phyloP scores from a whole-genome alignment of 1,284 basidiomycete genomes.

The Blastosporella zonata region DNA sequence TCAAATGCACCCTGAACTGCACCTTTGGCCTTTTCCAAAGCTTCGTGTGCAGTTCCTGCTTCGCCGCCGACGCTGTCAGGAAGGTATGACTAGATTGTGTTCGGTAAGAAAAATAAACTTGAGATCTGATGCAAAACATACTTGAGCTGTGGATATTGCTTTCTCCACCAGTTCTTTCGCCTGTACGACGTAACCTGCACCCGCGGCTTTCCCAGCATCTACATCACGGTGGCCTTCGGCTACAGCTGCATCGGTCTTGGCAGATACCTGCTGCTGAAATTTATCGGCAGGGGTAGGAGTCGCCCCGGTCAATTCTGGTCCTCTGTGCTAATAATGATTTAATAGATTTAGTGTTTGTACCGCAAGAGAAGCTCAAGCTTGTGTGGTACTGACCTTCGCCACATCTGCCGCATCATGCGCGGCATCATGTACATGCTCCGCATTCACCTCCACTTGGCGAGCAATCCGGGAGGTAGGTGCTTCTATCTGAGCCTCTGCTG shows the following conservation, averaged over 20 bases:
- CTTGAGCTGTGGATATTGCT: conserved; percentile 52
- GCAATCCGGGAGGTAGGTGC: conserved; percentile 42
- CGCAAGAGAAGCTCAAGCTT: not conserved
- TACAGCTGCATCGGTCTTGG: conserved; percentile 50
- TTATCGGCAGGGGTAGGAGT: conserved; percentile 39
- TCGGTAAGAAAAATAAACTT: too few species aligned
- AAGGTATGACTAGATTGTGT: conserved; percentile 28
- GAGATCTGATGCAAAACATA: conserved; percentile 22
- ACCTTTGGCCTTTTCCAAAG: conserved; percentile 20
- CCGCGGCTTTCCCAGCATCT: conserved; percentile 39
- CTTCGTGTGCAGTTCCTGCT: conserved; percentile 9
- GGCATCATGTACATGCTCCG: conserved; percentile 40
- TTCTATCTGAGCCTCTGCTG: conserved; percentile 45
- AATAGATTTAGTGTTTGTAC: too few species aligned
- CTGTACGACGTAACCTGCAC: conserved; percentile 48
- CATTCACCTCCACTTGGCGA: conserved; percentile 41
- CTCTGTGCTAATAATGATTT: conserved; percentile 40
- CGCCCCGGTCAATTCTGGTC: conserved; percentile 41
- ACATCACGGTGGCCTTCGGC: conserved; percentile 52
- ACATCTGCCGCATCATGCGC: conserved; percentile 45
- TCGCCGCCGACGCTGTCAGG: conserved; percentile 25
- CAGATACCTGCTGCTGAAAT: conserved; percentile 38
- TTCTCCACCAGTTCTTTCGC: conserved; percentile 45
- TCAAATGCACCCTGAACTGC: conserved; percentile 24
- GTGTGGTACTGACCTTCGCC: conserved; percentile 39